Evolutionary conservation across 192 early-diverging fungal genomes (phyloP), one percentile per base, ranked within the genome.

Genomic region (Gryganskiella cystojenkinii): DNA sequence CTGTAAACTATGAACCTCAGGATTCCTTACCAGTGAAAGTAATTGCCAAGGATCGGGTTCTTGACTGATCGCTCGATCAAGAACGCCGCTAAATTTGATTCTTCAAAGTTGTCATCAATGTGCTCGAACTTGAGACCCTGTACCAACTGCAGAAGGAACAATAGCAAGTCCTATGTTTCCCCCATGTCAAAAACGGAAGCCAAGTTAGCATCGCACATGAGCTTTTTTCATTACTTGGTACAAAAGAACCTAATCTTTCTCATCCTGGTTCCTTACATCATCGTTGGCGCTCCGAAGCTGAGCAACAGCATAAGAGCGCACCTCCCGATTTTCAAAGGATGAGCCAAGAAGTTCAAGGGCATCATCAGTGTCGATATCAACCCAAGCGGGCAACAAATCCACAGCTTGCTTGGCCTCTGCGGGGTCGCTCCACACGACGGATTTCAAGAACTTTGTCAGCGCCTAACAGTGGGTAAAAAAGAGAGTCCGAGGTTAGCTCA

Each of bases 111-210:
- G 10, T 82, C 82, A 53, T 64, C 75, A 35, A 96, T 83, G 33
- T 91, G 88, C 80, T 99, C 98, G 71, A 98, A 99, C 68, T 95
- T 95, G 5, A 99, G 85, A 27, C 97, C 98, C 79, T 99, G 98
- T 3, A 99, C 98, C 1, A 99, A 88, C 76, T 99, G 98, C 34
- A 99, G 74, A 33, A 99, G 85, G 83, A 97, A 99, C 25, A 98
- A 79, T 40, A 94, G 85, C 33, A 99, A 74, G 66, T 99, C 98
- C 90, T 98, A 73, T 44, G 24, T 34, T n/a, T n/a, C n/a, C n/a
- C n/a, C n/a, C n/a, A n/a, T n/a, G n/a, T 15, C 10, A 30, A 17
- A 9, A 31, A 40, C 49, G 51, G 47, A 14, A 67, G 53, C 31
- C 1, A 52, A 69, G 30, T 53, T 20, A 62, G 61, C n/a, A n/a